Evolutionary conservation across 495 filamentous ascomycete species (phyloP), one percentile per base, ranked within the genome.

Genomic region (Pyrenula aspistea): DNA sequence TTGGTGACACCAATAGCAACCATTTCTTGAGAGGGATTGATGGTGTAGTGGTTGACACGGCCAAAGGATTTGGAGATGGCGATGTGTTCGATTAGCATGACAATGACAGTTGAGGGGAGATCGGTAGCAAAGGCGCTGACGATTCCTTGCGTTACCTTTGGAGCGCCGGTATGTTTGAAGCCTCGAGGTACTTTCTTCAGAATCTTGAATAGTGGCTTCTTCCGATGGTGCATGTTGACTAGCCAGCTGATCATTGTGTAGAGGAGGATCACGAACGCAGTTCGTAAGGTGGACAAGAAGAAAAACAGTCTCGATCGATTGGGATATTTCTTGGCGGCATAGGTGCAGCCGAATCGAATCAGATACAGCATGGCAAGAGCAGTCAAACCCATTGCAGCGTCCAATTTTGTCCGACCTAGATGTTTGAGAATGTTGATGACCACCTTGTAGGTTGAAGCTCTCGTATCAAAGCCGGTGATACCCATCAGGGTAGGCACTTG

Each of bases 11-110:
- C 93, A 63, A 98, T 97, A 22, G 88, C 94, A 22, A 98, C 86
- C 72, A 98, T 82, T 63, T 98, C 93, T 66, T 98, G 93, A 0
- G 92, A 96, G 2, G 93, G 94, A 60, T 97, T 83, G 69, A 98
- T 96, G n/a, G 83, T 88, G 71, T 98, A 98, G 72, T 96, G 96
- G 74, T 96, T 96, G 61, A 98, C 79, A 49, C 93, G 81, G 2
- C 93, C 93, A 58, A 98, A 98, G 0, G 93, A 97, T 70, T 98
- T 98, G 31, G 91, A 89, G 59, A 98, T 98, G n/a, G 94, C 87
- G 61, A 93, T 91, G 66, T 94, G 89, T 68, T 98, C 93, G 62
- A 98, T 96, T 51, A 98, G 74, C 49, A 97, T 75, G 8, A 98
- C 94, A 61, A 98, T 96, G 50, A 96, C 87, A 0, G 84, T 81